phyloP scores from a whole-genome alignment of 768 basidiomycete species.

The Russula griseocarnosa region DNA sequence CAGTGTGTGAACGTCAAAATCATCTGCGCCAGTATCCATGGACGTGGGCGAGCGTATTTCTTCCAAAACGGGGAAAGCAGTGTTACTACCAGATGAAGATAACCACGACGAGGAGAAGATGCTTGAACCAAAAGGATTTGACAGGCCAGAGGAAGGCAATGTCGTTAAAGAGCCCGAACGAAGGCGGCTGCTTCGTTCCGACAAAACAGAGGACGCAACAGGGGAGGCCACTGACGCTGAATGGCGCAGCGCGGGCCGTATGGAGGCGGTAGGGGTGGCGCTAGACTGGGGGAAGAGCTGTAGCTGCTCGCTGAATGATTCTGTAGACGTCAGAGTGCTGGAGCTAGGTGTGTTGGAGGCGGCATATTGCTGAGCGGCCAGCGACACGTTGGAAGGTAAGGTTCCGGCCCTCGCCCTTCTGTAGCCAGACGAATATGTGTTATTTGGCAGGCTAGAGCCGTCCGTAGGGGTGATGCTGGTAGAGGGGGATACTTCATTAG shows the following conservation, averaged over 20 bases:
- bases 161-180: constrained; percentile 91
- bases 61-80: constrained; percentile 62
- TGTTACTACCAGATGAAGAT: constrained; percentile 52
- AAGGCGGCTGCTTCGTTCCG: constrained; percentile 75
- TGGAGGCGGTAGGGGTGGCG: constrained; percentile 43
- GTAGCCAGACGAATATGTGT: constrained; percentile 81
- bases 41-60: constrained; percentile 69
- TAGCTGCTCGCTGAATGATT: constrained; percentile 46
- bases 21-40: constrained; percentile 74
- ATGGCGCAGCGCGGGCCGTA: constrained; percentile 69
- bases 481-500: constrained; percentile 61
- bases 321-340: constrained; percentile 44
- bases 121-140: constrained; percentile 81
- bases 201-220: constrained; percentile 46
- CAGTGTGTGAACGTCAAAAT: constrained; percentile 89
- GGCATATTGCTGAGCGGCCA: constrained; percentile 78
- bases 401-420: constrained; percentile 96
- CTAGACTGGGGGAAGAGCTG: constrained; percentile 40
- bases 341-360: constrained; percentile 55
- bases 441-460: constrained; percentile 55
- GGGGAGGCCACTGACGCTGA: constrained; percentile 64
- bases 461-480: constrained; percentile 53
- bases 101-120: constrained; percentile 92
- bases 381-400: constrained; percentile 91
- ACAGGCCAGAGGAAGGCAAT: constrained; percentile 63